phyloP scores from a whole-genome alignment of 805 yeast species.

The Wickerhamia fluorescens region DNA sequence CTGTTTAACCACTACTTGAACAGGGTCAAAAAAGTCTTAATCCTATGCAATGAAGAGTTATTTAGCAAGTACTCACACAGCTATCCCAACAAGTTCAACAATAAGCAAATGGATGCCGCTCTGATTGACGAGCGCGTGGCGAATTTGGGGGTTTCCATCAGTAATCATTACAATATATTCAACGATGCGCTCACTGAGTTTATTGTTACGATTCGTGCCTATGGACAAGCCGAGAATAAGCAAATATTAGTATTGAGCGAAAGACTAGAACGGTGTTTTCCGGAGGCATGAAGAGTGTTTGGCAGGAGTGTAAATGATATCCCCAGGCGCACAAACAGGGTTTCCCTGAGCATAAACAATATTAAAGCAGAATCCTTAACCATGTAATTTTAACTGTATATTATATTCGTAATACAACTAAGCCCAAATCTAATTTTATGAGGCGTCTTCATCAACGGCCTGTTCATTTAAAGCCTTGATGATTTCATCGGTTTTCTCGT shows the following conservation, averaged over 20 bases:
- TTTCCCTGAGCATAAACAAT: too few species aligned
- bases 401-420: not conserved
- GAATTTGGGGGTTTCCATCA: slow-evolving; percentile 35
- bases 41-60: slow-evolving; percentile 42
- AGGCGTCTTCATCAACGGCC: slow-evolving; percentile 37
- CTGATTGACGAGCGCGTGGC: slow-evolving; percentile 34
- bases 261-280: slow-evolving; percentile 33
- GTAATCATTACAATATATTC: slow-evolving; percentile 39
- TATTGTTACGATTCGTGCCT: slow-evolving; percentile 36
- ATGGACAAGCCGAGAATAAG: slow-evolving; percentile 45
- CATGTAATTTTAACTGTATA: not conserved
- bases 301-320: too few species aligned
- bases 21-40: slow-evolving; percentile 49
- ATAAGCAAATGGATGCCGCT: slow-evolving; percentile 30
- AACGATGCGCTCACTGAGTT: slow-evolving; percentile 39
- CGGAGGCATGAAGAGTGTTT: too few species aligned
- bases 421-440: not conserved
- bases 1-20: slow-evolving; percentile 42
- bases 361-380: too few species aligned
- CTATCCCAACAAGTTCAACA: slow-evolving; percentile 31
- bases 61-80: slow-evolving; percentile 28
- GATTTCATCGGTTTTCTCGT: slow-evolving; percentile 74
- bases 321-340: too few species aligned
- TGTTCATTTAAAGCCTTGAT: slow-evolving; percentile 72
- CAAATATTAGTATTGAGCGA: slow-evolving; percentile 37